A percentile compares a stretch with the other conserved stretches of the same genome.
Evolutionary conservation across 1,139 yeast species (phyloP).

Genomic region (Yamadazyma triangularis): DNA sequence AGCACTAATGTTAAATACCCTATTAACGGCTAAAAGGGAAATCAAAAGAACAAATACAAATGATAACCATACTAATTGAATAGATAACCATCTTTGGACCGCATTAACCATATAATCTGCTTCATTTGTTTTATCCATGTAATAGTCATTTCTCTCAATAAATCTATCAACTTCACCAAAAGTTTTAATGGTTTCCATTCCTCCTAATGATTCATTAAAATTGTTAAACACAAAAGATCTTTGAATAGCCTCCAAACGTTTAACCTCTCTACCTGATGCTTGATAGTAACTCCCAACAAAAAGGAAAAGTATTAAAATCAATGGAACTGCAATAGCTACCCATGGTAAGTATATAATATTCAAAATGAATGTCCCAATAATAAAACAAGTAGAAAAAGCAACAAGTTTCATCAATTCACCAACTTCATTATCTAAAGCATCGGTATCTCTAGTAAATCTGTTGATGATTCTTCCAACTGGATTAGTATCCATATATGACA

Average conservation of each 20-base stretch:
- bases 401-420: constrained; percentile 57
- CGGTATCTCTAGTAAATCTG: constrained; percentile 77
- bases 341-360: constrained; percentile 73
- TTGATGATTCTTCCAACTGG: constrained; percentile 60
- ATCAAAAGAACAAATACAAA: constrained; percentile 44
- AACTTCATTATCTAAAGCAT: constrained; percentile 73
- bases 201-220: constrained; percentile 71
- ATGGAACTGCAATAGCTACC: constrained; percentile 24
- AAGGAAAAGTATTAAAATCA: constrained; percentile 21
- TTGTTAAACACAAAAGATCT: constrained; percentile 74
- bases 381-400: constrained; percentile 41
- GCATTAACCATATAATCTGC: constrained; percentile 66
- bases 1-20: constrained; percentile 59
- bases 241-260: constrained; percentile 73
- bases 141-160: constrained; percentile 41
- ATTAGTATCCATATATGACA: constrained; percentile 56
- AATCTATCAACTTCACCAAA: constrained; percentile 51
- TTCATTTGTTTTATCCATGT: constrained; percentile 66
- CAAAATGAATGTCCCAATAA: constrained; percentile 61
- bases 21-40: constrained; percentile 59
- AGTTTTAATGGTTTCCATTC: constrained; percentile 67
- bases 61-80: constrained; percentile 59
- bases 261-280: constrained; percentile 71
- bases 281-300: constrained; percentile 50
- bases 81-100: constrained; percentile 78